Percentiles rank a stretch among this genome's conserved stretches.
Evolutionary conservation across 495 filamentous ascomycete genomes (phyloP).

Genomic region (Letharia columbiana): DNA sequence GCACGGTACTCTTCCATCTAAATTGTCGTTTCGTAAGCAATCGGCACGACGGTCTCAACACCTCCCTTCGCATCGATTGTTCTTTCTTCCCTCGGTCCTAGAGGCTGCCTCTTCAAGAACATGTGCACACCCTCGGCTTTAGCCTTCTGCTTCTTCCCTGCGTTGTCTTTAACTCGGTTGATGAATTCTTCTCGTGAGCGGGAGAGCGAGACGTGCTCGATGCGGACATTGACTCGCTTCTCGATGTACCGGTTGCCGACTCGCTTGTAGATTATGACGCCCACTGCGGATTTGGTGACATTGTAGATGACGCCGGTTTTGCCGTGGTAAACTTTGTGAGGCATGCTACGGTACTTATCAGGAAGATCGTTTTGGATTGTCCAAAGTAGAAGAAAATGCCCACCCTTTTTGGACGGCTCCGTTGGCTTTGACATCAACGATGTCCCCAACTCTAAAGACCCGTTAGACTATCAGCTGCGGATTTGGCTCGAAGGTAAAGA

Average conservation of each 20-base stretch:
- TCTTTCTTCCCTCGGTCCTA: slow-evolving; percentile 67
- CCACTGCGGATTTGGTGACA: slow-evolving; percentile 89
- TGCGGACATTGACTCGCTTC: slow-evolving; percentile 97
- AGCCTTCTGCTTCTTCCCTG: slow-evolving; percentile 79
- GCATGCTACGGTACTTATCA: slow-evolving; percentile 61
- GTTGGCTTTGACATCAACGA: slow-evolving; percentile 94
- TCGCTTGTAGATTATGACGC: slow-evolving; percentile 97
- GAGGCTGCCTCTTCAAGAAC: slow-evolving; percentile 85
- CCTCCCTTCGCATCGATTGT: slow-evolving; percentile 64
- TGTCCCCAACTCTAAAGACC: slow-evolving; percentile 79
- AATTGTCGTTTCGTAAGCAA: slow-evolving; percentile 97
- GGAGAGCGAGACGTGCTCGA: slow-evolving; percentile 93
- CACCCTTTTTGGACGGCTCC: slow-evolving; percentile 97
- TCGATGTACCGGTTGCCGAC: slow-evolving; percentile 97
- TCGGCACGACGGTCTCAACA: slow-evolving; percentile 83
- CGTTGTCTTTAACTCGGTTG: slow-evolving; percentile 91
- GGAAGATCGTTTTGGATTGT: slow-evolving; percentile 10
- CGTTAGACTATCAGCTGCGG: slow-evolving; percentile 20
- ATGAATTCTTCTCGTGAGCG: slow-evolving; percentile 94
- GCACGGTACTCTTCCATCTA: slow-evolving; percentile 43
- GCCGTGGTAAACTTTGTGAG: slow-evolving; percentile 98
- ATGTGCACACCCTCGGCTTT: slow-evolving; percentile 79
- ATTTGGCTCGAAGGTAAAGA: slow-evolving; percentile 19
- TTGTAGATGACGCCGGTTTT: slow-evolving; percentile 98
- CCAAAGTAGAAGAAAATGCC: slow-evolving; percentile 34